Percentiles rank a stretch among this genome's conserved stretches.
These are phyloP conservation scores for Taphrina flavorubra DNA, from an alignment of 1,139 yeast species.

Conservation along the genomic window DNA sequence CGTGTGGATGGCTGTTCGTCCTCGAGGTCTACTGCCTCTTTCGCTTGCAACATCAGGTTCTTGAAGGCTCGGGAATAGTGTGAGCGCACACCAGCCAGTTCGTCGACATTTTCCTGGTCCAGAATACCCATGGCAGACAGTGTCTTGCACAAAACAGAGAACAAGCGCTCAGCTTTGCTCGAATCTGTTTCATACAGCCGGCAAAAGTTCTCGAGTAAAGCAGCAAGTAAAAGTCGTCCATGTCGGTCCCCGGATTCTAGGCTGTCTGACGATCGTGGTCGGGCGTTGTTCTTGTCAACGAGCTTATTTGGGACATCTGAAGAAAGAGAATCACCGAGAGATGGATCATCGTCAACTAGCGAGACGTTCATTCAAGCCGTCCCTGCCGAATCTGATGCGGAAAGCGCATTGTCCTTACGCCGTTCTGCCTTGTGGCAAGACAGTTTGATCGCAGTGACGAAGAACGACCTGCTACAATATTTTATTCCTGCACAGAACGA, in stretches of 20 bases:
- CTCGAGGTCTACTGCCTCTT: conserved; percentile 26
- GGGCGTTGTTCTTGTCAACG: neutral
- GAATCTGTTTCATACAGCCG: conserved; percentile 41
- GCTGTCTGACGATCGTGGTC: conserved; percentile 5
- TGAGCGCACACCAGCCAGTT: conserved; percentile 35
- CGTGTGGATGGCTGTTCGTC: neutral
- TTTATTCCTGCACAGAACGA: too few relatives aligned
- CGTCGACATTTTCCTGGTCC: conserved; percentile 40
- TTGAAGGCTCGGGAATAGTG: conserved; percentile 37
- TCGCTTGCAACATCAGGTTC: conserved; percentile 34
- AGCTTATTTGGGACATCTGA: conserved; percentile 1
- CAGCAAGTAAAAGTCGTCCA: conserved; percentile 41
- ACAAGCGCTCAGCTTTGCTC: conserved; percentile 31
- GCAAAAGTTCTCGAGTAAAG: conserved; percentile 41
- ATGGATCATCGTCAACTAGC: conserved; percentile 19
- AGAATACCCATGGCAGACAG: conserved; percentile 38
- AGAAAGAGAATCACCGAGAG: neutral
- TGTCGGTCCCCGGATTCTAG: conserved; percentile 25
- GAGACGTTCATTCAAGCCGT: conserved; percentile 11
- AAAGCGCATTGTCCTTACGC: neutral
- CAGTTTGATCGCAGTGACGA: too few relatives aligned
- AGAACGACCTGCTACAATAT: too few relatives aligned
- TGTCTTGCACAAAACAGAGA: conserved; percentile 33
- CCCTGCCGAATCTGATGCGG: neutral
- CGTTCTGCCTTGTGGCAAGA: neutral